A percentile compares a stretch with the other conserved stretches of the same genome.
phyloP scores from a whole-genome alignment of 352 stramenopile genomes.

The Globisporangium barbulae region DNA sequence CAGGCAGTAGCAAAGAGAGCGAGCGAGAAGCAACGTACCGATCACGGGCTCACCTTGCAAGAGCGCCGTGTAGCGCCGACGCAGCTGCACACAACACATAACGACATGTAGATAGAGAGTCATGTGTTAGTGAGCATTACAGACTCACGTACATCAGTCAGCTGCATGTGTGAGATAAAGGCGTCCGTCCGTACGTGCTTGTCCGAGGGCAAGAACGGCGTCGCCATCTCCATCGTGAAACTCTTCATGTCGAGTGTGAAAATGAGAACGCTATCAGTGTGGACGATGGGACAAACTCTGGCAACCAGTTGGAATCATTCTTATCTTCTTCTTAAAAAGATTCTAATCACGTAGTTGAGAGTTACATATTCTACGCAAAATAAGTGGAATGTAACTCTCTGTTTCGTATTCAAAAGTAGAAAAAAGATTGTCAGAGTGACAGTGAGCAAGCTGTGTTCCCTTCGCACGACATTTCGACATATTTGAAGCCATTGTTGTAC shows the following conservation, averaged over 20 bases:
- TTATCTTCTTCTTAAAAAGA: not conserved
- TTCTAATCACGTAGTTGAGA: not conserved
- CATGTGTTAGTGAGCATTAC: not conserved
- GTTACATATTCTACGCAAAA: no score
- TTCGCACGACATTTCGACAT: not conserved
- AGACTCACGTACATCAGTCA: not conserved
- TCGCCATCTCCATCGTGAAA: slow-evolving; percentile 3
- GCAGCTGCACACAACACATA: slow-evolving; percentile 26
- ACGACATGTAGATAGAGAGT: not conserved
- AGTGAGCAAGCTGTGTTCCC: not conserved
- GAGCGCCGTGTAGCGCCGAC: slow-evolving; percentile 41
- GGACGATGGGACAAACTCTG: not conserved
- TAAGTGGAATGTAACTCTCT: no score
- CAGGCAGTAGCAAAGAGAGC: not conserved
- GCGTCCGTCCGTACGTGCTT: slow-evolving; percentile 19
- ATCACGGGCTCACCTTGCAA: slow-evolving; percentile 41
- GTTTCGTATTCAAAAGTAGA: no score
- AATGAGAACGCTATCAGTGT: not conserved
- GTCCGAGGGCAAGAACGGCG: slow-evolving; percentile 21
- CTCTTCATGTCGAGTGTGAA: slow-evolving; percentile 1
- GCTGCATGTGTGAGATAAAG: not conserved
- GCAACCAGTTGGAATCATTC: not conserved
- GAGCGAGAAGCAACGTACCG: slow-evolving; percentile 20
- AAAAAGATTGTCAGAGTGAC: not conserved
- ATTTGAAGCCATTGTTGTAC: not conserved